A percentile compares a stretch with the other conserved stretches of the same genome.
These are phyloP conservation scores for Pseudogymnoascus sp. DNA, from an alignment of 2,329 filamentous ascomycete species.

Conservation along the genomic window DNA sequence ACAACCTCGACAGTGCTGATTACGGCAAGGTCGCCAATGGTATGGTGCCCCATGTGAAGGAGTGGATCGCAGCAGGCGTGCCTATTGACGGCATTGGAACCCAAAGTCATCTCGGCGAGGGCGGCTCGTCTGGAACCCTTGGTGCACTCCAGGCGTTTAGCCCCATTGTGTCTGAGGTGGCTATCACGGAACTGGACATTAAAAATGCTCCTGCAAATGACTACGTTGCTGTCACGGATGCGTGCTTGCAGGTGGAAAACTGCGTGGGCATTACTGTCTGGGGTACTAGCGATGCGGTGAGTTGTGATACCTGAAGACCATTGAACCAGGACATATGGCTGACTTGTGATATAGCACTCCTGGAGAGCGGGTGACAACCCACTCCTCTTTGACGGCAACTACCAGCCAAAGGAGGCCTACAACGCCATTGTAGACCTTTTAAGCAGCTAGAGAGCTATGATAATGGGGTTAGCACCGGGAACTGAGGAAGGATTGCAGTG, in stretches of 20 bases:
- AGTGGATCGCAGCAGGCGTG: slow-evolving; percentile 49
- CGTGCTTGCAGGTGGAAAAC: slow-evolving; percentile 12
- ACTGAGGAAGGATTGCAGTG: too few relatives aligned
- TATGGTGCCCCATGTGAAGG: slow-evolving; percentile 27
- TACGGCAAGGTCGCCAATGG: slow-evolving; percentile 50
- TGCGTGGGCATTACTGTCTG: slow-evolving; percentile 21
- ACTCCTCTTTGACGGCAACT: slow-evolving; percentile 46
- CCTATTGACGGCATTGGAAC: slow-evolving; percentile 54
- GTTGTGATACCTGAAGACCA: too few relatives aligned
- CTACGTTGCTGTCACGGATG: slow-evolving; percentile 24
- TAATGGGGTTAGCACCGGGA: too few relatives aligned
- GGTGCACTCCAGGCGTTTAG: slow-evolving; percentile 30
- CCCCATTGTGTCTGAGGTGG: slow-evolving; percentile 45
- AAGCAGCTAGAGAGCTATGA: too few relatives aligned
- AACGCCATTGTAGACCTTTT: slow-evolving; percentile 27
- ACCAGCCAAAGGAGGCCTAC: slow-evolving; percentile 44
- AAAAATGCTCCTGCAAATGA: slow-evolving; percentile 33
- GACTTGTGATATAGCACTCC: slow-evolving; percentile 28
- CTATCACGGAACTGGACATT: slow-evolving; percentile 55
- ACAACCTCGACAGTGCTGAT: slow-evolving; percentile 52
- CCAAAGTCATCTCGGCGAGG: slow-evolving; percentile 19
- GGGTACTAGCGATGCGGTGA: slow-evolving; percentile 29
- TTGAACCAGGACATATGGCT: too few relatives aligned
- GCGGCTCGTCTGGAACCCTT: slow-evolving; percentile 7
- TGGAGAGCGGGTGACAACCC: slow-evolving; percentile 43